Conservation (phyloP, 108 stramenopile genomes). For the Parietichytrium sp. region DNA sequence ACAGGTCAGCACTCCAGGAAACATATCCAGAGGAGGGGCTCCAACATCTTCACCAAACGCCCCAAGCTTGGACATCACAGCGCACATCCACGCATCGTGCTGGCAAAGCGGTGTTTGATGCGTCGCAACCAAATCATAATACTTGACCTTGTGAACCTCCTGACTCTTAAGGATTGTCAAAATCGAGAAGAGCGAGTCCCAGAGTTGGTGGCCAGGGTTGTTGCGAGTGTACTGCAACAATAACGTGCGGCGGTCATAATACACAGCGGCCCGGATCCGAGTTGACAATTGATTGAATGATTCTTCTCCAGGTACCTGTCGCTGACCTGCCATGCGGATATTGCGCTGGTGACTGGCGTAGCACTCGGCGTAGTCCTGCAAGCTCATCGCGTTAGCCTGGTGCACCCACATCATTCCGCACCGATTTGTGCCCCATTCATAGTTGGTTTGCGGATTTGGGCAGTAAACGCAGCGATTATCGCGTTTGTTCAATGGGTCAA, state of each 20-base stretch:
- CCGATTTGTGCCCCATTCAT: background rate
- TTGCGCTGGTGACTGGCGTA: background rate
- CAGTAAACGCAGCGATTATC: conserved; percentile 9
- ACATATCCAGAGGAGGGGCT: background rate
- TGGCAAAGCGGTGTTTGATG: background rate
- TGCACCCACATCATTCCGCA: conserved; percentile 38
- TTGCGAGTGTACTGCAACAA: background rate
- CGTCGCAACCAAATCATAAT: background rate
- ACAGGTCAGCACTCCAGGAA: background rate
- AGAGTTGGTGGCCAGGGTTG: conserved; percentile 26
- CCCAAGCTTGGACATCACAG: background rate
- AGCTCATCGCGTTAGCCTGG: background rate
- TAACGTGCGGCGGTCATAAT: background rate
- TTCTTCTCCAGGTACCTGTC: conserved; percentile 11
- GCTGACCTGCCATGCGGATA: background rate
- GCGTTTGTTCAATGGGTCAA: conserved; percentile 5
- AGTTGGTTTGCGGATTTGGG: background rate
- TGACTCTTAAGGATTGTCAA: background rate
- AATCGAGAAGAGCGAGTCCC: background rate
- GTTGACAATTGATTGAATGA: no score
- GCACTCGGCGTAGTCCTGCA: background rate
- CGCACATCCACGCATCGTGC: background rate
- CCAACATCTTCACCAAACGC: background rate
- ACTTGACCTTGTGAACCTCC: background rate
- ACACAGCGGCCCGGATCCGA: background rate